Conservation (phyloP, 305 asterid species). For the Nicotiana rustica region DNA sequence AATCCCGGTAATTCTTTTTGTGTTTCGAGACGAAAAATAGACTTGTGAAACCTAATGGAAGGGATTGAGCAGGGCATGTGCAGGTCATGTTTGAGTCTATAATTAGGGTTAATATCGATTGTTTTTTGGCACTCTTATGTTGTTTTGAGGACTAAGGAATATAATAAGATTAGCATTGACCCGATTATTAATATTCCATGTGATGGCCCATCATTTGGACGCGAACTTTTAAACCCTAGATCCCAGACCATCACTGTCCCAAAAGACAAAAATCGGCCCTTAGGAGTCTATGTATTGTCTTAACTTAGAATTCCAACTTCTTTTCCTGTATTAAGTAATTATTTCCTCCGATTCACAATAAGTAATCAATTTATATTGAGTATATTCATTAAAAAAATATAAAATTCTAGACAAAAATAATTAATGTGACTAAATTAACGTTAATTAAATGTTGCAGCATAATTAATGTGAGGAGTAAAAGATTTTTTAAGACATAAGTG, state of each 20-base stretch:
- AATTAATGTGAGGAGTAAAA: too few species aligned
- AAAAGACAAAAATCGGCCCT: background rate
- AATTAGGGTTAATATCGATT: background rate
- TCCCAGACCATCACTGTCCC: conserved; percentile 28
- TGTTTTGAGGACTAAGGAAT: conserved; percentile 8
- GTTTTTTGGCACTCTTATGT: conserved; percentile 23
- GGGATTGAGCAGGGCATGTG: background rate
- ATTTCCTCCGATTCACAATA: too few species aligned
- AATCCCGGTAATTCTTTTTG: background rate
- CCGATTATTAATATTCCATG: conserved; percentile 37
- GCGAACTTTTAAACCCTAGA: conserved; percentile 34
- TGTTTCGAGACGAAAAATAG: background rate
- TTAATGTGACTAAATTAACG: too few species aligned
- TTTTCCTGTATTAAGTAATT: background rate
- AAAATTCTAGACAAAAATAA: too few species aligned
- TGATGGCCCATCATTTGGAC: conserved; percentile 40
- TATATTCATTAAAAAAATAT: too few species aligned
- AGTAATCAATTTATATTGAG: too few species aligned
- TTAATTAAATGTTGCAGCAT: too few species aligned
- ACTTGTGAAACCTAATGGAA: background rate
- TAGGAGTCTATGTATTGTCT: background rate
- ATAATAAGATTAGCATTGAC: conserved; percentile 26
- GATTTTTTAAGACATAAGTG: too few species aligned
- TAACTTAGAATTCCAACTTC: background rate
- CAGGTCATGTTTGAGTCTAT: background rate